phyloP scores from a whole-genome alignment of 2,329 filamentous ascomycete genomes.

The Aspergillus awamori region DNA sequence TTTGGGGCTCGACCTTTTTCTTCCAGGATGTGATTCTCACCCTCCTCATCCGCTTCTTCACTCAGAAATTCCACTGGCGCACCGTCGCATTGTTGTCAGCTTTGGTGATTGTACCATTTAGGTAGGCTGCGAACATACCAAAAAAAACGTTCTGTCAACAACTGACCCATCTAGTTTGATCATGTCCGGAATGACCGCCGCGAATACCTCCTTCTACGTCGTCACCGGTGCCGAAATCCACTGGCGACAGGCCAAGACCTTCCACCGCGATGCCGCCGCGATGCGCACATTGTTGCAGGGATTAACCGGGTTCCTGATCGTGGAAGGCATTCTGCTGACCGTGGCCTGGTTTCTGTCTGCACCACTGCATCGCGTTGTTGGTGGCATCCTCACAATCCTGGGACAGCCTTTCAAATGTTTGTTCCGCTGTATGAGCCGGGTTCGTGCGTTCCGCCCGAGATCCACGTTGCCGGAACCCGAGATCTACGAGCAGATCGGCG shows the following conservation, averaged over 20 bases:
- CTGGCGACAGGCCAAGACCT: constrained; percentile 38
- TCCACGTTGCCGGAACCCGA: constrained; percentile 22
- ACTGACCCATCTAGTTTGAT: constrained; percentile 24
- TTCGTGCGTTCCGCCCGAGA: constrained; percentile 14
- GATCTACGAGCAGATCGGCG: constrained; percentile 29
- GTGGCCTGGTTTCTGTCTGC: constrained; percentile 29
- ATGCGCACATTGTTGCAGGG: constrained; percentile 37
- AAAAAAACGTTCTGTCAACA: constrained; percentile 2
- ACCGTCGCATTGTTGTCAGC: constrained; percentile 23
- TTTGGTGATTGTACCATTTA: constrained; percentile 31
- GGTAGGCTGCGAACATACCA: constrained; percentile 23
- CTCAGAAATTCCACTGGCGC: constrained; percentile 28
- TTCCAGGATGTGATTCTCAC: constrained; percentile 34
- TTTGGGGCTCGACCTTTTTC: constrained; percentile 35
- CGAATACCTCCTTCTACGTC: constrained; percentile 39
- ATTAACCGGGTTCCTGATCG: constrained; percentile 37
- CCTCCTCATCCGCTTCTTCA: constrained; percentile 27
- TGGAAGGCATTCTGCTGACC: constrained; percentile 31
- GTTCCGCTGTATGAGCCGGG: constrained; percentile 8
- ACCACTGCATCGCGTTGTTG: constrained; percentile 28
- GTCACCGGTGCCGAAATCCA: constrained; percentile 41
- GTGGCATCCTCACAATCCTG: constrained; percentile 31
- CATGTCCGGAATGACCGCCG: constrained; percentile 37
- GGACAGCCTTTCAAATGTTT: constrained; percentile 26
- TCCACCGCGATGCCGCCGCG: constrained; percentile 37